Evolutionary conservation across 306 rosid species (phyloP), one percentile per base, ranked within the genome.

Genomic region (Pachyrhizus erosus): DNA sequence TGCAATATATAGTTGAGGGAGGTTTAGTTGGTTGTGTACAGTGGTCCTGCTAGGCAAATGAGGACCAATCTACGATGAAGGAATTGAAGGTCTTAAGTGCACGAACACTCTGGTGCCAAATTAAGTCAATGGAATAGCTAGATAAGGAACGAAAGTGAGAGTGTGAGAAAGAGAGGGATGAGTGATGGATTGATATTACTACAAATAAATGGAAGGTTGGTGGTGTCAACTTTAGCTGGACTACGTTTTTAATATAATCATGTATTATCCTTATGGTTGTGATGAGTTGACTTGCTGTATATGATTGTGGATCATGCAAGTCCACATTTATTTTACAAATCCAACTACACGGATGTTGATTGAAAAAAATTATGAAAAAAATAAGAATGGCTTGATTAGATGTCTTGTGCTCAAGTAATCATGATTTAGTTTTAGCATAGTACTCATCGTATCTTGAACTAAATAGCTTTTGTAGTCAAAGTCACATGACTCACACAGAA

Each of bases 261-360:
- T 67, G n/a, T 18, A 67, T 21, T 33, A 39, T 18, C 31, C 49
- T 67, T 67, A 67, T 40, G 74, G 54, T 23, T 5, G 33, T 69
- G 33, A 11, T 11, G 74, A 48, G 74, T 69, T 69, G 74, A 69
- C 54, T 69, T 69, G 6, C 42, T 20, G 39, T 24, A 31, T 34
- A 74, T 57, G 39, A 33, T 43, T 69, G 79, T 75, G 76, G 64
- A 73, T 39, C 40, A 74, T 67, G 71, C 76, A 66, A 42, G 23
- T 54, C 64, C 77, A 75, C 62, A 27, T 75, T 66, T 21, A 11
- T 45, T 51, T 60, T 45, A 13, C 37, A 57, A 72, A 60, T 15
- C 49, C 49, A 46, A 60, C 29, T 69, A 79, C 3, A 27, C 31
- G 3, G 31, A 27, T 27, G 3, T 60, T 10, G 33, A 18, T 31